Conservation (phyloP, 2,329 filamentous ascomycete species). For the Botrytis cinerea region DNA sequence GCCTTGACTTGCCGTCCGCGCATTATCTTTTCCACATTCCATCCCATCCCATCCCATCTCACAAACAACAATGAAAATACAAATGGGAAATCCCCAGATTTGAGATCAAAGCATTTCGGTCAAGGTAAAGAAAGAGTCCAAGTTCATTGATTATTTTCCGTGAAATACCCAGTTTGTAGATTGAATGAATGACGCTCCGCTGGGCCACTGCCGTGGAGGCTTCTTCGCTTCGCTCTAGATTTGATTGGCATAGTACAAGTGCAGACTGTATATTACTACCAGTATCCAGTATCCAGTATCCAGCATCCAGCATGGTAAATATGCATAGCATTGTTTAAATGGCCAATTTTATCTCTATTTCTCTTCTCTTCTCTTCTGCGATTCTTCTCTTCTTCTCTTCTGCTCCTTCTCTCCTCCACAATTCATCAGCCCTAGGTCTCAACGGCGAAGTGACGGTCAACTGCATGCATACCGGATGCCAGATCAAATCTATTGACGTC, state of each 20-base stretch:
- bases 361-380: too few relatives aligned
- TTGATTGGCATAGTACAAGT: not conserved
- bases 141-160: not conserved
- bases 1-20: too few relatives aligned
- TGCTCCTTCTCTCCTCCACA: not conserved
- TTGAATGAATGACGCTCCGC: not conserved
- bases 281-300: not conserved
- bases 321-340: too few relatives aligned
- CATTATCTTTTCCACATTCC: too few relatives aligned
- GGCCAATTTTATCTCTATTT: not conserved
- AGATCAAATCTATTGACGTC: not conserved
- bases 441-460: not conserved
- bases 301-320: too few relatives aligned
- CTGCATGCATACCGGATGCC: not conserved
- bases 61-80: too few relatives aligned
- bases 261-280: not conserved
- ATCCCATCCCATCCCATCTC: too few relatives aligned
- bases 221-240: not conserved
- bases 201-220: not conserved
- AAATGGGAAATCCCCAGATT: not conserved
- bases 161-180: not conserved
- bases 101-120: not conserved
- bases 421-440: not conserved
- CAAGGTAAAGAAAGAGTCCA: not conserved
- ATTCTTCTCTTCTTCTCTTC: too few relatives aligned